phyloP scores from a whole-genome alignment of 768 basidiomycete genomes.

The Kwoniella sp. region DNA sequence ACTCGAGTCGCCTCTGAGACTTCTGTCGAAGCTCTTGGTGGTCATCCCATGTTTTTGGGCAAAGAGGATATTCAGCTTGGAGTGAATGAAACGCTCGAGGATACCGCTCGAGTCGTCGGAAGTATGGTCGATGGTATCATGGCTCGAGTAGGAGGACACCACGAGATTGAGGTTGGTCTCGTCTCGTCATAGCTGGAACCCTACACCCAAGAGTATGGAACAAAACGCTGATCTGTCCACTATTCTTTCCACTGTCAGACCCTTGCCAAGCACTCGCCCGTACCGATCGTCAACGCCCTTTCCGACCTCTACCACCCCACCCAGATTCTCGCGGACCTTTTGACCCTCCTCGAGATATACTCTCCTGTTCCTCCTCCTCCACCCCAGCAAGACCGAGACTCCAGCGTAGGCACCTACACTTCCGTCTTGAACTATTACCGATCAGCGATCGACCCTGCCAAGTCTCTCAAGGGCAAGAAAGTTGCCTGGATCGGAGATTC shows the following conservation, averaged over 20 bases:
- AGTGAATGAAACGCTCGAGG: constrained; percentile 84
- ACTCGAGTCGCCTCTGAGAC: constrained; percentile 90
- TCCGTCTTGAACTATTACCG: constrained; percentile 25
- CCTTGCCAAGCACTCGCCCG: constrained; percentile 82
- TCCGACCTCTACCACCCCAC: constrained; percentile 96
- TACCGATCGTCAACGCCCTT: constrained; percentile 94
- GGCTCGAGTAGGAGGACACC: constrained; percentile 89
- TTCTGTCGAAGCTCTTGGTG: constrained; percentile 74
- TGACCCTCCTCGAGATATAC: constrained; percentile 76
- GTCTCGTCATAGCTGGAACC: neutral
- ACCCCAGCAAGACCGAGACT: constrained; percentile 6
- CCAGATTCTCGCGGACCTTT: constrained; percentile 87
- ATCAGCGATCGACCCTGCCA: constrained; percentile 56
- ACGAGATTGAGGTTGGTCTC: constrained; percentile 78
- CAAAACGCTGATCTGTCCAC: no score
- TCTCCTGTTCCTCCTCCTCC: constrained; percentile 46
- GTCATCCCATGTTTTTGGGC: constrained; percentile 86
- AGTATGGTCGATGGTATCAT: constrained; percentile 97
- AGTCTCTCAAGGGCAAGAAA: constrained; percentile 73
- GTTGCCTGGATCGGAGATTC: constrained; percentile 92
- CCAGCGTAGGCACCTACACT: constrained; percentile 16
- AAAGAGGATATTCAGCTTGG: constrained; percentile 90
- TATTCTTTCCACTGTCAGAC: constrained; percentile 61
- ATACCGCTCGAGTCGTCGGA: constrained; percentile 83
- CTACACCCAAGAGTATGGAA: no score